Base-by-base conservation (phyloP, 768 basidiomycete species). In the Tylopilus balloui region DNA sequence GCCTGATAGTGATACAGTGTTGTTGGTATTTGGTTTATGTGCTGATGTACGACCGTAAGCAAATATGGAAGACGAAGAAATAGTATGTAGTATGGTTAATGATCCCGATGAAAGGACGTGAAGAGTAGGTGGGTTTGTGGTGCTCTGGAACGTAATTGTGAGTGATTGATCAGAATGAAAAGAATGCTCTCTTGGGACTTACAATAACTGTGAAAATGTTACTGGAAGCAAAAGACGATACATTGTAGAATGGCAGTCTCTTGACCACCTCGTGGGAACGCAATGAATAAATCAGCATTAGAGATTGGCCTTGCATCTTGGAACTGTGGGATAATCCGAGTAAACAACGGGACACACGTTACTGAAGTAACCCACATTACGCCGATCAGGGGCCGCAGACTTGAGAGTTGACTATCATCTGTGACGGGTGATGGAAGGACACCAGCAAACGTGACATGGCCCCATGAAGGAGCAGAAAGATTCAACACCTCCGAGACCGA, bases 51-150 rank as follows among this genome's bases (percentile, higher is more conserved):
- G 67, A 48, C 69, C 60, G 61, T 76, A 79, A 29, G 77, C 62
- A 45, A 73, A 68, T 48, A 83, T 73, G 19, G 70, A 69, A 37
- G 73, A 49, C 6, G 73, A 72, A 45, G 73, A 63, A 48, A 87
- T 74, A 56, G 69, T 74, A 61, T 75, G 72, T 56, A 86, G 56
- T 19, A 70, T 69, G 35, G 72, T 67, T 51, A 84, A 76, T 25
- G 79, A 79, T 44, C 66, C 66, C 19, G 83, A 64, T 6, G 81
- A 83, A 51, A 82, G 68, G 54, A 88, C 65, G 61, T 78, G 76
- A 42, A 88, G 68, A 20, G 72, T 68, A 10, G 77, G 67, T 32
- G 81, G 84, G 28, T 71, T 69, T 41, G 73, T 72, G n/a, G 81
- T 80, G 62, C 76, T 78, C 86, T 86, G 59, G 15, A 48, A 45